Evolutionary conservation across 768 basidiomycete genomes (phyloP).

Genomic region (Collybia mongolica): DNA sequence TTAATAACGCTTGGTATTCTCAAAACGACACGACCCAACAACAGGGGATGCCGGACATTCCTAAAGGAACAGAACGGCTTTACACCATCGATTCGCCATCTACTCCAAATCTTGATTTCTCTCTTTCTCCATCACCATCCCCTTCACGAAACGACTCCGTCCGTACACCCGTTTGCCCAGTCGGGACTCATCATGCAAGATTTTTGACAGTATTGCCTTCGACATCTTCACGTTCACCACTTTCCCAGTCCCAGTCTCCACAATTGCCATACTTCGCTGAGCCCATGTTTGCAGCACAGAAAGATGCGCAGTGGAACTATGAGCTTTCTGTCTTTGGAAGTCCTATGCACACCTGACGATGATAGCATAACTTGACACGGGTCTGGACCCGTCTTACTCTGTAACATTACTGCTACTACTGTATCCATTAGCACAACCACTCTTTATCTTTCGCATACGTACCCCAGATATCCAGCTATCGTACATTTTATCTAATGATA

Average conservation of each 20-base stretch:
- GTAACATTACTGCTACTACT: too few species aligned
- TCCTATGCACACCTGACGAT: neutral
- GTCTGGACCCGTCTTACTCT: too few species aligned
- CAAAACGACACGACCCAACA: neutral
- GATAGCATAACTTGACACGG: too few species aligned
- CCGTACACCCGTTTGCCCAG: neutral
- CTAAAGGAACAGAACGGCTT: neutral
- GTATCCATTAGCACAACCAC: too few species aligned
- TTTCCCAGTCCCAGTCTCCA: neutral
- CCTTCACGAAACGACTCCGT: neutral
- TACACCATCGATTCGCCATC: neutral
- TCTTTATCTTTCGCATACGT: too few species aligned
- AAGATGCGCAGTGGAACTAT: neutral
- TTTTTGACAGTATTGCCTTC: neutral
- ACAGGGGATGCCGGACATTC: neutral
- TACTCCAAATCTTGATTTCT: neutral
- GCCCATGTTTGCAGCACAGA: neutral
- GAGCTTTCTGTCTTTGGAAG: neutral
- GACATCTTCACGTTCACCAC: neutral
- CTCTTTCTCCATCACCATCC: conserved; percentile 3
- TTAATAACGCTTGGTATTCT: neutral
- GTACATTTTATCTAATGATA: too few species aligned
- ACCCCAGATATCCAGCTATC: too few species aligned
- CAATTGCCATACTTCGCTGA: neutral
- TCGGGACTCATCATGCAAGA: neutral